Conservation (phyloP, 768 basidiomycete genomes). For the Heimioporus sp. region DNA sequence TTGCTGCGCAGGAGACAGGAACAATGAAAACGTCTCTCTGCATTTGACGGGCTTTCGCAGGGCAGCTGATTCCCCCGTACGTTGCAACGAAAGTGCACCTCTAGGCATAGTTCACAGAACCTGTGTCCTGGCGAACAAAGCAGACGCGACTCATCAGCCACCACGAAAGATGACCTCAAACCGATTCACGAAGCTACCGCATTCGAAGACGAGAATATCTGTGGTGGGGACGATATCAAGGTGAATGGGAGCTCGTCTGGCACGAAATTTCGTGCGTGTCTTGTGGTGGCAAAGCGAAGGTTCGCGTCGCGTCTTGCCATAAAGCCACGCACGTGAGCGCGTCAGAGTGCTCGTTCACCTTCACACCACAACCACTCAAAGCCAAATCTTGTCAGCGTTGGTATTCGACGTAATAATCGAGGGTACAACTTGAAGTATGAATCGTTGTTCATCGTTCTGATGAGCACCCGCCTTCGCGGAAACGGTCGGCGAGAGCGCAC, state of each 20-base stretch:
- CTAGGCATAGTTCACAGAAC: slow-evolving; percentile 30
- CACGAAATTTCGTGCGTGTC: background rate
- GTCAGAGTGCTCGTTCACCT: too few relatives aligned
- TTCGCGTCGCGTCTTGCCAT: too few relatives aligned
- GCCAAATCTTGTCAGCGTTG: too few relatives aligned
- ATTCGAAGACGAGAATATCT: slow-evolving; percentile 29
- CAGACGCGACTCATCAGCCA: slow-evolving; percentile 11
- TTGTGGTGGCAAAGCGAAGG: background rate
- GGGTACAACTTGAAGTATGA: too few relatives aligned
- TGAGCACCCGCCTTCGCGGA: too few relatives aligned
- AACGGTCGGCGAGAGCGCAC: too few relatives aligned
- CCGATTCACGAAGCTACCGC: slow-evolving; percentile 20
- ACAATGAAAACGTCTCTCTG: slow-evolving; percentile 27
- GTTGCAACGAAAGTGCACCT: slow-evolving; percentile 16
- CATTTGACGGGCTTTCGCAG: slow-evolving; percentile 28
- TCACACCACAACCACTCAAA: too few relatives aligned
- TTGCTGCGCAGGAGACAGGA: slow-evolving; percentile 21
- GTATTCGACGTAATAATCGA: too few relatives aligned
- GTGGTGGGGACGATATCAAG: slow-evolving; percentile 26
- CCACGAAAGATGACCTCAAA: background rate
- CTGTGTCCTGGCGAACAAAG: slow-evolving; percentile 27
- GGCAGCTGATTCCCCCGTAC: slow-evolving; percentile 3
- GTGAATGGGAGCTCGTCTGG: slow-evolving; percentile 30
- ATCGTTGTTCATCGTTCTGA: too few relatives aligned
- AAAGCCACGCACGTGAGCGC: too few relatives aligned